These are phyloP conservation scores for Ceratocystis harringtonii DNA, from an alignment of 2,329 filamentous ascomycete genomes.

Conservation along the genomic window DNA sequence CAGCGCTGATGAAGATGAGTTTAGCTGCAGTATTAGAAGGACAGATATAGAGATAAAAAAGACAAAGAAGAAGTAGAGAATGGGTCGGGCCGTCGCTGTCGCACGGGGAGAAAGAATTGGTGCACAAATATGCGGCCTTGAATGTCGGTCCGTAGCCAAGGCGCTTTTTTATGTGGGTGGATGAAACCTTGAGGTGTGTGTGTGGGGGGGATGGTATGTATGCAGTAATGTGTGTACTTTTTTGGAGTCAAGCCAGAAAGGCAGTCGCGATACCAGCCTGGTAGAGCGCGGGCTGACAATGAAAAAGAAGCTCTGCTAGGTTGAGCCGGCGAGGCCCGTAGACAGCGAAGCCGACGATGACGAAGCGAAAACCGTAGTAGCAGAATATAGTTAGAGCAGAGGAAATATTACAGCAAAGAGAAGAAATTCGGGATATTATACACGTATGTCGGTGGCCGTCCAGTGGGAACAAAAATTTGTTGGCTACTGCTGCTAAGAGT, in stretches of 20 bases:
- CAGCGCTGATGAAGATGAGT: background rate
- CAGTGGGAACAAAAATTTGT: background rate
- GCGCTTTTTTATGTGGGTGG: background rate
- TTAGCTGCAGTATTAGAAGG: background rate
- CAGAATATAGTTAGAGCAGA: background rate
- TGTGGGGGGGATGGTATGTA: background rate
- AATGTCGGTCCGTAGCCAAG: background rate
- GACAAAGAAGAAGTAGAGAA: background rate
- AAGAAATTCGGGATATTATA: background rate
- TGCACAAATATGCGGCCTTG: background rate
- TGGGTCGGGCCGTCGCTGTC: background rate
- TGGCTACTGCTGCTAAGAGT: background rate
- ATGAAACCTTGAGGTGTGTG: background rate
- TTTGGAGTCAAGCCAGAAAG: background rate
- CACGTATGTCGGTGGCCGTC: too few relatives aligned
- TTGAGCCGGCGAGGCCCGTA: background rate
- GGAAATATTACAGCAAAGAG: background rate
- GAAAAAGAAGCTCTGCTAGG: background rate
- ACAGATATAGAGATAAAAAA: background rate
- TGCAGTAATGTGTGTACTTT: background rate
- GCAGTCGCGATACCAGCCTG: constrained; percentile 3
- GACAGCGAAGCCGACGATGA: background rate
- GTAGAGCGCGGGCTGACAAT: background rate
- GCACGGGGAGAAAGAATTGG: background rate
- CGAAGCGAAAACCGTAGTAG: background rate